Conservation (phyloP, 1,139 yeast genomes). For the Yamadazyma jaroonii region DNA sequence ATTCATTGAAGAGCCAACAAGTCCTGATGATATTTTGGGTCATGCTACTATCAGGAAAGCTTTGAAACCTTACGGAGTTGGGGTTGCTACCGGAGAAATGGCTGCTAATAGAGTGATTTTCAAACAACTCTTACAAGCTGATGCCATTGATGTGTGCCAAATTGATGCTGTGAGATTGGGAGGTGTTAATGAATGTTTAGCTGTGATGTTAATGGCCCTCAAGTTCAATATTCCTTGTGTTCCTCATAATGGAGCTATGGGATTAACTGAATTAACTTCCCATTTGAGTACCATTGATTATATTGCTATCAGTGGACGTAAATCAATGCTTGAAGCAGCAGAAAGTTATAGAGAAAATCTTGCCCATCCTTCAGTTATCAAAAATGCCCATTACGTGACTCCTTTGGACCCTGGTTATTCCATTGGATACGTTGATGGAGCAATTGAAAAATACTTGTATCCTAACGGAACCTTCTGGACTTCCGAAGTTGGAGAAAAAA, state of each 20-base stretch:
- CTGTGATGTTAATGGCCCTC: conserved; percentile 35
- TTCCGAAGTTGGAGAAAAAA: conserved; percentile 17
- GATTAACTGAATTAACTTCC: conserved; percentile 37
- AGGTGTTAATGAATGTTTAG: conserved; percentile 36
- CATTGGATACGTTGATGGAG: conserved; percentile 28
- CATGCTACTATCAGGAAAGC: conserved; percentile 33
- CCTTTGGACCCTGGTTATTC: conserved; percentile 36
- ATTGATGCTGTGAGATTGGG: conserved; percentile 39
- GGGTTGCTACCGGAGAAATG: conserved; percentile 42
- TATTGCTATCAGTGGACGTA: conserved; percentile 26
- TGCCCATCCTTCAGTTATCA: conserved; percentile 27
- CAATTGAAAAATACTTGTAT: conserved; percentile 25
- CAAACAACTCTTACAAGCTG: conserved; percentile 32
- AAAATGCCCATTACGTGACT: conserved; percentile 31
- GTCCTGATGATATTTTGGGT: conserved; percentile 38
- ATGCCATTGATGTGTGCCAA: conserved; percentile 34
- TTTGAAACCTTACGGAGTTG: conserved; percentile 29
- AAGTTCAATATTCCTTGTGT: conserved; percentile 34
- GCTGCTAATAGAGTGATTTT: conserved; percentile 37
- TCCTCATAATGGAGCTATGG: conserved; percentile 41
- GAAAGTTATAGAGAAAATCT: conserved; percentile 17
- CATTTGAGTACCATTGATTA: conserved; percentile 38
- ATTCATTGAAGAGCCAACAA: conserved; percentile 40
- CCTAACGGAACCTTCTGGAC: conserved; percentile 36
- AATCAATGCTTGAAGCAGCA: conserved; percentile 18